Base-by-base conservation (phyloP, 164 flowering plant genomes). In the Euptelea pleiosperma region DNA sequence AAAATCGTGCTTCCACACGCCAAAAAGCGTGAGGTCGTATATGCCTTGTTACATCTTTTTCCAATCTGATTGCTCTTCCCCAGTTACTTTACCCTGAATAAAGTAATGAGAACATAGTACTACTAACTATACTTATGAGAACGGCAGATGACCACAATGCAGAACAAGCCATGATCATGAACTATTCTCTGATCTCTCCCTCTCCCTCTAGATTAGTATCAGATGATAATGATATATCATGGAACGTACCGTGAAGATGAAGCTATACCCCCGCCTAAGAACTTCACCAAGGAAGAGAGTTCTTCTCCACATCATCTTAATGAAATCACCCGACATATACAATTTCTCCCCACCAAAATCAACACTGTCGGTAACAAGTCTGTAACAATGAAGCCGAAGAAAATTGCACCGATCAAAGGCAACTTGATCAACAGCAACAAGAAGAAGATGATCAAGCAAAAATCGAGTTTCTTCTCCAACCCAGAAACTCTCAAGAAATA, bases 231-330 rank as follows among this genome's bases (percentile, higher is more conserved):
- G 0, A 21, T 11, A 47, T 18, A n/a, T 14, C 40, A 22, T 26
- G 29, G 6, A 8, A 71, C 68, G 45, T 73, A 90, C 92, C 65
- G 93, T 85, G 75, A 91, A 87, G 48, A 87, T 68, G 77, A 90
- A 82, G 70, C 14, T 82, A 72, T 85, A 87, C 0, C 90, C 87
- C 8, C 73, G 83, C 43, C 59, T 68, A 39, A 90, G 91, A 26
- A 85, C 86, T 8, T 84, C 72, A 3, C 62, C 28, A 0, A 84
- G 80, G 30, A 91, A 73, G 2, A 37, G 51, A 18, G 95, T 87
- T 47, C 97, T 77, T 24, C 78, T 71, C 95, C 95, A 90, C 97
- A 90, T 90, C 95, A 85, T 90, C 65, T 74, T 66, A 44, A 90
- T 70, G 48, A 85, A 91, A 4, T 81, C 93, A 15, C 25, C 37